Evolutionary conservation across 2,329 filamentous ascomycete genomes (phyloP).

Genomic region (Neonectria neomacrospora): DNA sequence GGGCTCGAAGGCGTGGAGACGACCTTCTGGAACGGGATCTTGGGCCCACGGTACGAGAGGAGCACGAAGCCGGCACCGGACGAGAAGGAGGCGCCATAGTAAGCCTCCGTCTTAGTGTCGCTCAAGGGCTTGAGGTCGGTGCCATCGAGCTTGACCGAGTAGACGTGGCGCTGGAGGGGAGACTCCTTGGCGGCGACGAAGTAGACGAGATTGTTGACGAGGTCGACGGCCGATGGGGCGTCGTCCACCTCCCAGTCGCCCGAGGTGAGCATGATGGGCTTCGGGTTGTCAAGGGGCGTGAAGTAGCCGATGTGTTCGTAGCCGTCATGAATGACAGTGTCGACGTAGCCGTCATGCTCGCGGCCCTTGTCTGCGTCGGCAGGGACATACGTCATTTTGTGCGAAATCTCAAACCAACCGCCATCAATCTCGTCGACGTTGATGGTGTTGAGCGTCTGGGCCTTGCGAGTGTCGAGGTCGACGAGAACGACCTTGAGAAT

Average conservation of each 20-base stretch:
- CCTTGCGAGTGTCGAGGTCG: constrained; percentile 78
- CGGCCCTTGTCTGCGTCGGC: constrained; percentile 82
- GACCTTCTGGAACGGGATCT: constrained; percentile 90
- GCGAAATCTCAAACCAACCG: constrained; percentile 96
- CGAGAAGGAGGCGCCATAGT: constrained; percentile 87
- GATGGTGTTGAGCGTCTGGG: constrained; percentile 80
- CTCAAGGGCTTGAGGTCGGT: constrained; percentile 78
- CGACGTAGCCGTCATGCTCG: constrained; percentile 88
- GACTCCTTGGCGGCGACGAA: constrained; percentile 89
- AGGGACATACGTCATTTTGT: constrained; percentile 86
- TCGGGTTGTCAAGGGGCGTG: constrained; percentile 81
- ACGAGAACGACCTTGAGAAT: constrained; percentile 88
- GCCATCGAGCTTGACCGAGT: constrained; percentile 87
- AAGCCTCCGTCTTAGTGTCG: constrained; percentile 77
- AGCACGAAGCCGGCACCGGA: constrained; percentile 82
- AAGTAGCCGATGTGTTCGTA: constrained; percentile 96
- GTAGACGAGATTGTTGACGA: constrained; percentile 88
- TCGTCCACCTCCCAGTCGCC: constrained; percentile 93
- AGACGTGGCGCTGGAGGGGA: constrained; percentile 90
- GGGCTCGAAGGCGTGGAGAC: constrained; percentile 81
- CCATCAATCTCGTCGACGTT: constrained; percentile 89
- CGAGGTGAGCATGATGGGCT: constrained; percentile 87
- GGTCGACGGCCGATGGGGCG: constrained; percentile 84
- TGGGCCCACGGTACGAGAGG: constrained; percentile 85
- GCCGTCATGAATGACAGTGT: constrained; percentile 86